Evolutionary conservation across 2,329 filamentous ascomycete species (phyloP), one percentile per base, ranked within the genome.

Genomic region (Xylariaceae sp.): DNA sequence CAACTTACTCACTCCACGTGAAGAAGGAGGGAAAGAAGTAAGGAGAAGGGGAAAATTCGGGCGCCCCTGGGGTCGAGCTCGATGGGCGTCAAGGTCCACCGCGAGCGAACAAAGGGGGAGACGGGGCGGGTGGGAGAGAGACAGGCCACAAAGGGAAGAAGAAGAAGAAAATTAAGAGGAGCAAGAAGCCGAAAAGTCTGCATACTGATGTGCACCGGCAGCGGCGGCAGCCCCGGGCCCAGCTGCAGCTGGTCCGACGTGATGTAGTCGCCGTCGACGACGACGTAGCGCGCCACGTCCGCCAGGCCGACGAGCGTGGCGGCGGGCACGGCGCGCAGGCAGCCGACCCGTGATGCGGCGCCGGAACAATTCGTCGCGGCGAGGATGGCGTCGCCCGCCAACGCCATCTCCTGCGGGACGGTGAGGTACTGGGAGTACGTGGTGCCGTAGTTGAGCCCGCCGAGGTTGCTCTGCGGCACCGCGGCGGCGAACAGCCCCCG

Each of bases 401-500:
- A 57, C 2, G 59, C 47, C 46, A 70, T 66, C 15, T 68, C 68
- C 37, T 76, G 55, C 3, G 63, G 52, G 37, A 78, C 67, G 3
- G 72, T 76, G 44, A 70, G 68, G 55, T 78, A 80, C 16, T 65
- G 62, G 9, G 69, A 73, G 50, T 77, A 80, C 0, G 70, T 67
- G 1, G 67, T 70, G 9, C 70, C 73, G 37, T 77, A 77, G 46
- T 70, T 63, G 26, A 61, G 48, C 0, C 61, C 61, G 9, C 63
- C 63, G 3, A 63, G 53, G 28, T 59, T 63, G 42, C 60, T 62
- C 36, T 63, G 43, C 11, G 50, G 56, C 30, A 73, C 65, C 3
- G 69, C 70, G 5, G 51, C 60, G 1, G 61, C 57, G 41, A 72
- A 72, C 43, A 69, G 67, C 12, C 63, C 64, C 3, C 52, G 52